These are phyloP conservation scores for Wakefieldia striispora DNA, from an alignment of 768 basidiomycete species.

Conservation along the genomic window DNA sequence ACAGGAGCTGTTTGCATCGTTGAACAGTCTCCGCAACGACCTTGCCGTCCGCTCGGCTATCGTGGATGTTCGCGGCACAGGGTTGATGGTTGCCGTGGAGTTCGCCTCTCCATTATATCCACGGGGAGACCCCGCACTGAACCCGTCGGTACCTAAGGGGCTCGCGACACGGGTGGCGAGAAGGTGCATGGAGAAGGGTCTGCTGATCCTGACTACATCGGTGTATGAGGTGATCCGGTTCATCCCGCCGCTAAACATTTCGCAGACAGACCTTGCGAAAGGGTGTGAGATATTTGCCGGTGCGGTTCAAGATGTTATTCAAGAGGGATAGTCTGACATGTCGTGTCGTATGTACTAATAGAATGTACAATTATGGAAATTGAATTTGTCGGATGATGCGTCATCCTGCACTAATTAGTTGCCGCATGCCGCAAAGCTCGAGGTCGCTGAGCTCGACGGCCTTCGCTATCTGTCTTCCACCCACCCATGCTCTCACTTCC, in stretches of 20 bases:
- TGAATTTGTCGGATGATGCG: constrained; percentile 7
- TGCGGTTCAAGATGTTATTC: constrained; percentile 68
- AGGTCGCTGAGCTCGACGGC: not conserved
- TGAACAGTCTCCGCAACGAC: constrained; percentile 57
- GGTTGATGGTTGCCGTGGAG: constrained; percentile 87
- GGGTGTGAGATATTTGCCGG: constrained; percentile 65
- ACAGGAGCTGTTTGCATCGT: constrained; percentile 60
- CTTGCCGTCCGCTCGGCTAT: constrained; percentile 55
- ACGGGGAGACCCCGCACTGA: constrained; percentile 45
- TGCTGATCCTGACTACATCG: constrained; percentile 87
- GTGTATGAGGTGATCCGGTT: constrained; percentile 87
- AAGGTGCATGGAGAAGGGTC: constrained; percentile 80
- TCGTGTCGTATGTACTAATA: too few relatives aligned
- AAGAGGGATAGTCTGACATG: constrained; percentile 33
- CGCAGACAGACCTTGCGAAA: constrained; percentile 67
- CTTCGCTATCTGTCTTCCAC: not conserved
- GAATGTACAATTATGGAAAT: not conserved
- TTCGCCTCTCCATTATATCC: constrained; percentile 64
- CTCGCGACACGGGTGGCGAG: constrained; percentile 71
- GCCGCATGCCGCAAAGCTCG: not conserved
- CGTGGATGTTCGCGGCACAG: constrained; percentile 83
- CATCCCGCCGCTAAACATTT: constrained; percentile 89
- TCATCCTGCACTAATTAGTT: too few relatives aligned
- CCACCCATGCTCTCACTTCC: constrained; percentile 14
- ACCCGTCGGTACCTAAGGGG: constrained; percentile 41